Evolutionary conservation across 164 flowering plant species (phyloP), one percentile per base, ranked within the genome.

Genomic region (Saururus chinensis): DNA sequence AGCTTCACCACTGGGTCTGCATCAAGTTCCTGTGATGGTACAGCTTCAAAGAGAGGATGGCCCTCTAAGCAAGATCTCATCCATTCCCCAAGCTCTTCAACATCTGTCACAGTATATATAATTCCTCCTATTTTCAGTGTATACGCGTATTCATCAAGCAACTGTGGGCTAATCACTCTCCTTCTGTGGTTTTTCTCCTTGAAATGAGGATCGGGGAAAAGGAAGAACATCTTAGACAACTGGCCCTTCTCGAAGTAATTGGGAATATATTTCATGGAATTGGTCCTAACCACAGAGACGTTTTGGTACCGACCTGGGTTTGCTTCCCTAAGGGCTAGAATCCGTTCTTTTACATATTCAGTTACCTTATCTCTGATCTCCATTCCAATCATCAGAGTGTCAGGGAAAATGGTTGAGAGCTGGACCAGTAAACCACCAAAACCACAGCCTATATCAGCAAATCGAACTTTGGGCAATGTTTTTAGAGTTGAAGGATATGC

Each of bases 131-230:
- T 82, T 53, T 69, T 52, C 56, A 92, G 86, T 24, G 71, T 78
- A 72, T 86, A 92, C 40, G 96, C 98, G 70, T 92, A 92, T 67
- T 92, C 98, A 30, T 89, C 96, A 24, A 92, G 77, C 79, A 92
- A 70, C 66, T 78, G 83, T 8, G 82, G 75, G 66, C 96, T 86
- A 57, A 89, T 89, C 40, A 89, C 98, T 22, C 98, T 75, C 0
- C 96, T 84, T 2, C 96, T 75, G 67, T 87, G 95, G 66, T 92
- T 92, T 74, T 92, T 92, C 81, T 87, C 98, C 65, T 92, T 89
- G 77, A 92, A 92, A 66, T 92, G 96, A n/a, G 98, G 98, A 69
- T 92, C 98, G 0, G 98, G 98, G 64, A 92, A 92, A 64, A 89
- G 66, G 73, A 89, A 92, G 63, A 92, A 89, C 96, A 92, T 87